Conservation (phyloP, 2,329 filamentous ascomycete genomes). For the Acrodontium crateriforme region DNA sequence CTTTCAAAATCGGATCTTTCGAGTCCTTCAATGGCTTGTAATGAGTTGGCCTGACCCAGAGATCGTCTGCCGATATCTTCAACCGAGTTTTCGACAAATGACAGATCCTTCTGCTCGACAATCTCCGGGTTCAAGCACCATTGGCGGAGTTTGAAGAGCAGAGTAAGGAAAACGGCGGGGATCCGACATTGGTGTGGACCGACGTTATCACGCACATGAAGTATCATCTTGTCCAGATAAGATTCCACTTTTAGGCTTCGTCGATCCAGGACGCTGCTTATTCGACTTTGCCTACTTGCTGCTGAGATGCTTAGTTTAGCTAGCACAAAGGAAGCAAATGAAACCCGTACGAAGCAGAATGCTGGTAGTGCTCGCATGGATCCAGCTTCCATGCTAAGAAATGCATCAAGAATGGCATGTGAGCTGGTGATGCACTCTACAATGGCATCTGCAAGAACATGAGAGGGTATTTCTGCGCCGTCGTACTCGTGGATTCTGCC, state of each 20-base stretch:
- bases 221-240: slow-evolving; percentile 56
- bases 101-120: slow-evolving; percentile 5
- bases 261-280: slow-evolving; percentile 56
- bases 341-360: slow-evolving; percentile 56
- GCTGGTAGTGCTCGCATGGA: slow-evolving; percentile 53
- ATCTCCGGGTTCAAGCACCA: slow-evolving; percentile 17
- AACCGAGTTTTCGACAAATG: slow-evolving; percentile 4
- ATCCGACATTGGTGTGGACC: slow-evolving; percentile 21
- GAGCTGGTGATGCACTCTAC: slow-evolving; percentile 53
- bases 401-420: slow-evolving; percentile 52
- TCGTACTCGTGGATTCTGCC: slow-evolving; percentile 33
- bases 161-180: slow-evolving; percentile 16
- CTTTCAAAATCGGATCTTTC: background rate
- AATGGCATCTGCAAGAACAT: slow-evolving; percentile 52
- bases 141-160: slow-evolving; percentile 18
- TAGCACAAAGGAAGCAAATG: slow-evolving; percentile 56
- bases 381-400: slow-evolving; percentile 45
- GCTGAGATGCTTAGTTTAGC: slow-evolving; percentile 63
- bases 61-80: slow-evolving; percentile 1
- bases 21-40: background rate
- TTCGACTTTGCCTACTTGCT: slow-evolving; percentile 47
- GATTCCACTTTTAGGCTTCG: slow-evolving; percentile 51
- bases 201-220: slow-evolving; percentile 51
- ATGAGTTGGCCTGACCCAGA: background rate
- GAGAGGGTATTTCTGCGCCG: slow-evolving; percentile 24